These are phyloP conservation scores for Isochrysis galbana DNA, from an alignment of 78 protist genomes.

Conservation along the genomic window DNA sequence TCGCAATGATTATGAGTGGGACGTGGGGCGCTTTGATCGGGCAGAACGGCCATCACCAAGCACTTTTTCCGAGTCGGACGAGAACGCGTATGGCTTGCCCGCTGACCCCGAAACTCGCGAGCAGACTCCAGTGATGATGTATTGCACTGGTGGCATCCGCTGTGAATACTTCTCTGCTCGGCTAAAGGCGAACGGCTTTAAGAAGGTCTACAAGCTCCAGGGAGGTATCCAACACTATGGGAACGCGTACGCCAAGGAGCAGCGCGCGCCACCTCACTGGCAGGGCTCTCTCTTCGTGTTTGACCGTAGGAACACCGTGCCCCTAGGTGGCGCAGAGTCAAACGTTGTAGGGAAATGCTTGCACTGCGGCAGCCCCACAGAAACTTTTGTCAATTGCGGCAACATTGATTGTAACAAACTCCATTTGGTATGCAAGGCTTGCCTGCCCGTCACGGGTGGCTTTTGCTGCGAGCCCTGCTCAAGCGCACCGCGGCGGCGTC, in stretches of 20 bases:
- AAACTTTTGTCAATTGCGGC: neutral
- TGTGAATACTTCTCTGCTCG: slow-evolving; percentile 25
- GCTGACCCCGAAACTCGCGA: neutral
- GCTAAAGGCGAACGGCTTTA: slow-evolving; percentile 15
- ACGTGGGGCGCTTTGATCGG: slow-evolving; percentile 21
- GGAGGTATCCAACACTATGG: slow-evolving; percentile 48
- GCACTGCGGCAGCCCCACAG: neutral
- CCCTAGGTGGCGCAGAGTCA: neutral
- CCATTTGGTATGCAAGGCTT: neutral
- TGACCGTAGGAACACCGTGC: slow-evolving; percentile 31
- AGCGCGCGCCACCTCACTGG: neutral
- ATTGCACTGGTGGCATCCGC: slow-evolving; percentile 42
- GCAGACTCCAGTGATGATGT: slow-evolving; percentile 39
- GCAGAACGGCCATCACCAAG: neutral
- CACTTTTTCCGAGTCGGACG: neutral
- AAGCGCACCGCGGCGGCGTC: neutral
- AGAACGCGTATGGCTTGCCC: neutral
- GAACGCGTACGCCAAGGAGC: neutral
- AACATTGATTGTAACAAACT: neutral
- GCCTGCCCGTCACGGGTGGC: neutral
- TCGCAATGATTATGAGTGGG: slow-evolving; percentile 36
- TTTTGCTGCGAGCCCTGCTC: neutral
- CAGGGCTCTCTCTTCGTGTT: slow-evolving; percentile 34
- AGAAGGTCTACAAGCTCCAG: slow-evolving; percentile 46
- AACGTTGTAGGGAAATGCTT: neutral